Evolutionary conservation across 495 filamentous ascomycete genomes (phyloP), one percentile per base, ranked within the genome.

Genomic region (Podospora pseudocomata): DNA sequence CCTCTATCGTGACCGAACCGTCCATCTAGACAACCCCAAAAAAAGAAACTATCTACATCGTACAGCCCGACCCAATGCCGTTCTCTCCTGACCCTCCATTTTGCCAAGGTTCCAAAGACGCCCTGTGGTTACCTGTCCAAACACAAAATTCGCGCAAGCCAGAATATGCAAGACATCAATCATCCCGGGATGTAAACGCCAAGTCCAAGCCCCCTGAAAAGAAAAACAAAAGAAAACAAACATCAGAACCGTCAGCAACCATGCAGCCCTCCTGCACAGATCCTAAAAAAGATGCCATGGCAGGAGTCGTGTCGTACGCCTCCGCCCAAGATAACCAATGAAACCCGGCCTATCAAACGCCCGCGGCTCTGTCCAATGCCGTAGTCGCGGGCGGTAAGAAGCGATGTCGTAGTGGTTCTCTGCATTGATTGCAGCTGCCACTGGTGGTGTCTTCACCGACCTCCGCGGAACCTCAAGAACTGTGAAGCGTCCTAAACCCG

Each of bases 401-500:
- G 39, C 39, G 15, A 49, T 49, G 39, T 6, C 13, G 39, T 49
- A 49, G 39, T 49, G 39, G 39, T 49, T 49, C 39, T 5, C 39
- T 49, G 15, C 39, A 49, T 49, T 6, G 9, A 16, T 49, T 49
- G 39, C 39, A 49, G 9, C 39, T 49, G 15, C 39, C 39, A 49
- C 9, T 1, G 9, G 39, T 49, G 7, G 39, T 49, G 39, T 49
- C 39, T 49, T 11, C 39, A 49, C 39, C 39, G 39, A 20, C 55
- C 23, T 58, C 55, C 55, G 55, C 55, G 55, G 55, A 58, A 63
- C 61, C 19, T 80, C 71, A 83, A 16, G 81, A 83, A 68, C 79
- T 82, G 72, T 93, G 91, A 63, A 93, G 76, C 9, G 89, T 87
- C 69, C 87, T 88, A 75, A 91, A 93, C 27, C 90, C 90, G 3